A percentile compares a stretch with the other conserved stretches of the same genome.
phyloP scores from a whole-genome alignment of 108 stramenopile genomes.

The Discostella stelligeroides region DNA sequence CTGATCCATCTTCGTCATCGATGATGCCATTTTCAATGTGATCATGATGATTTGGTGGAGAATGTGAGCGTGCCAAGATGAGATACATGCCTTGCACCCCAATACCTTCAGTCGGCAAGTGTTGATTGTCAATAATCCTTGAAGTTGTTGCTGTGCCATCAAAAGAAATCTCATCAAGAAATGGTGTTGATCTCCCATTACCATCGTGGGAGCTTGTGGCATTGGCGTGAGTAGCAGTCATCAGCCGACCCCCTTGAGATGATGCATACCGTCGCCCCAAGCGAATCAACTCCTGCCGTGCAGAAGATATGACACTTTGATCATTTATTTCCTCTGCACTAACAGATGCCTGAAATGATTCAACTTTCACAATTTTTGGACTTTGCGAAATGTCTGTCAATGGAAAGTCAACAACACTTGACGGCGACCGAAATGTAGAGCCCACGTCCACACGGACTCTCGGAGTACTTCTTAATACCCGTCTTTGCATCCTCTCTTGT shows the following conservation, averaged over 20 bases:
- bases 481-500: background rate
- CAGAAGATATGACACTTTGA: background rate
- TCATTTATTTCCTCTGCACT: background rate
- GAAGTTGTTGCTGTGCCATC: background rate
- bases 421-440: conserved; percentile 1
- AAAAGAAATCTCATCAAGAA: background rate
- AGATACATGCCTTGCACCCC: conserved; percentile 8
- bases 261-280: conserved; percentile 13
- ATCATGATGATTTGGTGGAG: background rate
- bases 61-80: conserved; percentile 10
- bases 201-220: background rate
- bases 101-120: background rate
- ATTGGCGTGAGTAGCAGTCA: background rate
- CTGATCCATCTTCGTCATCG: conserved; percentile 11
- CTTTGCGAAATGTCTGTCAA: background rate
- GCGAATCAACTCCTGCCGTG: conserved; percentile 11
- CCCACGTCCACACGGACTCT: background rate
- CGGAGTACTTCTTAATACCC: background rate
- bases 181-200: background rate
- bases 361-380: background rate
- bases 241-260: background rate
- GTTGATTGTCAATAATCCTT: no score
- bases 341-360: background rate
- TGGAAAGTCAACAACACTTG: background rate
- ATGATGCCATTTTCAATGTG: background rate